Conservation (phyloP, 202 grass and related monocot genomes). For the Musa balbisiana region DNA sequence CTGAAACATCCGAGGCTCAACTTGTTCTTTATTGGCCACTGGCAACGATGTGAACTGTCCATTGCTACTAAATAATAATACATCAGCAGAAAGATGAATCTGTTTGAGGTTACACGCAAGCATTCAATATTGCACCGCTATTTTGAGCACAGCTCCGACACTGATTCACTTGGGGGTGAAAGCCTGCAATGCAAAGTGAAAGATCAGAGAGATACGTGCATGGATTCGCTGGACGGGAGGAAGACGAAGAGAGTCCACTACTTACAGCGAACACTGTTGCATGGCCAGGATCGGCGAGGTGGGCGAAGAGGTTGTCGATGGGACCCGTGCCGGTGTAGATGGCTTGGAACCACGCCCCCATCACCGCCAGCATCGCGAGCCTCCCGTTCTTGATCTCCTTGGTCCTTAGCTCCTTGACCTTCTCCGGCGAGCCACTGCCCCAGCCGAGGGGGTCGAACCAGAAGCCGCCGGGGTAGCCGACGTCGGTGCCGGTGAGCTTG, state of each 20-base stretch:
- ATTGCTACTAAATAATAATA: too few relatives aligned
- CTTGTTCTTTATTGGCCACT: too few relatives aligned
- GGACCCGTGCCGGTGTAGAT: conserved; percentile 92
- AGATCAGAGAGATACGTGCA: too few relatives aligned
- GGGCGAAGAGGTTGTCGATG: conserved; percentile 97
- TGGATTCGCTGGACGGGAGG: neutral
- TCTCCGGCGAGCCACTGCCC: conserved; percentile 69
- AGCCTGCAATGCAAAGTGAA: conserved; percentile 24
- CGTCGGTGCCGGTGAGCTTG: conserved; percentile 98
- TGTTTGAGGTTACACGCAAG: too few relatives aligned
- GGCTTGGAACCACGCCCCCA: conserved; percentile 98
- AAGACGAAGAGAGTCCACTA: neutral
- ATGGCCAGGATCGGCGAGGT: conserved; percentile 95
- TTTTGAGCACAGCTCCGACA: too few relatives aligned
- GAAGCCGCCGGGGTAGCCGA: conserved; percentile 89
- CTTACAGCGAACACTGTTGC: conserved; percentile 78
- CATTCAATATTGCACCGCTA: too few relatives aligned
- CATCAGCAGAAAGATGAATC: too few relatives aligned
- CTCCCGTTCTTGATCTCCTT: conserved; percentile 99
- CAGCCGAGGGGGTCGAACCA: conserved; percentile 96
- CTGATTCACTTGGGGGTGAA: conserved; percentile 13
- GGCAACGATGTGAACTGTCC: too few relatives aligned
- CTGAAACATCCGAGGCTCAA: too few relatives aligned
- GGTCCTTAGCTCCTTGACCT: conserved; percentile 85
- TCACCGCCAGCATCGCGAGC: conserved; percentile 92